Evolutionary conservation across 352 stramenopile genomes (phyloP).

Genomic region (Blastocystis sp.): DNA sequence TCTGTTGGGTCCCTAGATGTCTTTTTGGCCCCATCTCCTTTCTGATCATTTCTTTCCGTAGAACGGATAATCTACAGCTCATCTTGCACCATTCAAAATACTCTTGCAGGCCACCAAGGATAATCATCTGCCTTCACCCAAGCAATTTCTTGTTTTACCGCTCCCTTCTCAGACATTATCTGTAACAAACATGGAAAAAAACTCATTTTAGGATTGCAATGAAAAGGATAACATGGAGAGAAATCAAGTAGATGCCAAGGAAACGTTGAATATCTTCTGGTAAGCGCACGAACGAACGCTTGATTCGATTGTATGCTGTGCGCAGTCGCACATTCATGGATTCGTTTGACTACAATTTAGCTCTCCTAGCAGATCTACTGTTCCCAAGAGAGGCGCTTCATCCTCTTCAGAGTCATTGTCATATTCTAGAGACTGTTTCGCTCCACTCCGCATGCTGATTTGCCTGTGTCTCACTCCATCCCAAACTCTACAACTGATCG

Average conservation of each 20-base stretch:
- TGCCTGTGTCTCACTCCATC: background rate
- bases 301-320: constrained; percentile 14
- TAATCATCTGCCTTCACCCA: constrained; percentile 7
- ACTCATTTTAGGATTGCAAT: constrained; percentile 19
- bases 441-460: constrained; percentile 22
- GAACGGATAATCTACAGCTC: background rate
- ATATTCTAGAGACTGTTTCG: background rate
- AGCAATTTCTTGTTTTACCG: background rate
- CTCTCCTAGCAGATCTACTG: background rate
- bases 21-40: background rate
- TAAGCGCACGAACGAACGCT: background rate
- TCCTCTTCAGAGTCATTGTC: constrained; percentile 16
- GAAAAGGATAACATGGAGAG: constrained; percentile 23
- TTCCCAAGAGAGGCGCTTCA: background rate
- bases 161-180: background rate
- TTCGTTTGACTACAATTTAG: constrained; percentile 6
- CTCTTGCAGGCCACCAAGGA: constrained; percentile 17
- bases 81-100: background rate
- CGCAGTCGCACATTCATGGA: background rate
- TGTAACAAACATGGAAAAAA: background rate
- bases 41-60: background rate
- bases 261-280: constrained; percentile 5
- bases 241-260: background rate
- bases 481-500: background rate
- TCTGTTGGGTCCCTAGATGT: background rate